Conservation (phyloP, 345 rosid species). For the Boechera stricta region DNA sequence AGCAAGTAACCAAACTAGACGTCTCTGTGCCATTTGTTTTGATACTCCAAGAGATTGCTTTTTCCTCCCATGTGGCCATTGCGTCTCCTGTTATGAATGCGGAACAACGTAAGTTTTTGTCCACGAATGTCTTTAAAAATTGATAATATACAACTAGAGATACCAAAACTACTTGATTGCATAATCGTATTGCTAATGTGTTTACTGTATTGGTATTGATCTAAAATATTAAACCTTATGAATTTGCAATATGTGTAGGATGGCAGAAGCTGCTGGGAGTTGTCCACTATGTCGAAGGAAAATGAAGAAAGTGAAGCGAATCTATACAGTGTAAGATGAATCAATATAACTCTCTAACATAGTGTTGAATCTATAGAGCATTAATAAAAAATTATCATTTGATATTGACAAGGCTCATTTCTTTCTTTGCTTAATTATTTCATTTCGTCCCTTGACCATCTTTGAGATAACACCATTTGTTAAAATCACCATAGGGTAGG, state of each 20-base stretch:
- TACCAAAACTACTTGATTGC: background rate
- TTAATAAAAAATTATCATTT: background rate
- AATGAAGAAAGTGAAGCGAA: constrained; percentile 75
- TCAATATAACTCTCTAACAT: background rate
- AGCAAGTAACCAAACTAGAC: constrained; percentile 54
- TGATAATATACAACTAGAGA: background rate
- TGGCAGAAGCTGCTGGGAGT: constrained; percentile 62
- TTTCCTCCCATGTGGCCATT: constrained; percentile 93
- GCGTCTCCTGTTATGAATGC: constrained; percentile 80
- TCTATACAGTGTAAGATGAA: constrained; percentile 47
- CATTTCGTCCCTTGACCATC: background rate
- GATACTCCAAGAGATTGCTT: constrained; percentile 91
- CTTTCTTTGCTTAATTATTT: constrained; percentile 14
- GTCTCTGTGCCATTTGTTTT: constrained; percentile 87
- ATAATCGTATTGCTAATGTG: background rate
- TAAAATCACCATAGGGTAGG: background rate
- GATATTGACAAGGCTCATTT: constrained; percentile 1
- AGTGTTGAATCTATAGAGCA: background rate
- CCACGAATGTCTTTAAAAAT: background rate
- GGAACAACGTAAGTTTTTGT: constrained; percentile 52
- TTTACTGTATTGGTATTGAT: background rate
- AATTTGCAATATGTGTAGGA: constrained; percentile 52
- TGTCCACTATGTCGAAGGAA: constrained; percentile 72
- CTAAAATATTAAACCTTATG: background rate
- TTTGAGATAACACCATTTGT: background rate